Base-by-base conservation (phyloP, 169 alveolate genomes). In the Plasmodium relictum region DNA sequence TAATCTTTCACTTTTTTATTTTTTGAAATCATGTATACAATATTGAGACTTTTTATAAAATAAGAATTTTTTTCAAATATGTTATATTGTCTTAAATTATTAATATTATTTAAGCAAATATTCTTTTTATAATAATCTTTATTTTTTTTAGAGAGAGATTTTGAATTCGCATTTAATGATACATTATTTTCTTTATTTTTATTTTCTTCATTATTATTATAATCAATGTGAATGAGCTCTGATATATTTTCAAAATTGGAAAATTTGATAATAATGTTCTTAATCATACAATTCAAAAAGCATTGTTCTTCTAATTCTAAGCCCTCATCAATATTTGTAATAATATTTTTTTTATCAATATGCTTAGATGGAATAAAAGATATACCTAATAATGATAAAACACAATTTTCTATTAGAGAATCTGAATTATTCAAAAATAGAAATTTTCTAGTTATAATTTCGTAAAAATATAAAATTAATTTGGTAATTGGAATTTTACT, bases 401-500 rank as follows among this genome's bases (percentile, higher is more conserved):
- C 44, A 22, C 74, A 86, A 86, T 62, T 86, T 63, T 86, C 88
- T 31, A 86, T 50, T 22, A 86, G 20, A 22, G 88, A 59, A 50
- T 86, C 92, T n/a, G 88, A 26, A 54, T 54, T 61, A 41, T 86
- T 86, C 20, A 86, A 41, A 7, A 86, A 86, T 4, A 86, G 9
- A 72, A 44, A 86, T 39, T 86, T 86, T 20, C 88, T 70, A 12
- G 76, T 86, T 0, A 86, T 71, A 22, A 86, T 39, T 86, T 86
- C 92, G 45, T 58, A 86, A 86, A 86, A 86, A 14, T 86, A 86
- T n/a, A 86, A 65, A 58, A 86, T 86, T 3, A 86, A 66, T 71
- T 86, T 86, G 0, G 92, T 86, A 14, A 86, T 48, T 44, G 92
- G 50, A 8, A 72, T 86, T 59, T 50, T 86, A 70, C 88, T 86